Percentiles rank a stretch among this genome's conserved stretches.
Conservation (phyloP, 768 basidiomycete species). For the Boletus insuetus region DNA sequence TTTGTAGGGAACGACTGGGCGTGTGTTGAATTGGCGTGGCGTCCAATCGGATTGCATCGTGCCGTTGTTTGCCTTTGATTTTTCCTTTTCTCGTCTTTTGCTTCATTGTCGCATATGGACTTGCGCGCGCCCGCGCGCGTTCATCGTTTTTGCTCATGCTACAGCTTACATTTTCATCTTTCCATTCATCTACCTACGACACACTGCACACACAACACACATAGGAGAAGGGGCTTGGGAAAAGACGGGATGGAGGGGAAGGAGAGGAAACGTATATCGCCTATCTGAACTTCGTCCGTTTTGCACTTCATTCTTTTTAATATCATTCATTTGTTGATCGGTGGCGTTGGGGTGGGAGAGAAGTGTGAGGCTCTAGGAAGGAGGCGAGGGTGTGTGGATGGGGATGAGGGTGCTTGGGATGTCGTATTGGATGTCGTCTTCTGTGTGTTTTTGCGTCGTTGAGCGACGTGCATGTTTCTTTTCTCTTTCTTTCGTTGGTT, state of each 20-base stretch:
- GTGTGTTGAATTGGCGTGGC: constrained; percentile 15
- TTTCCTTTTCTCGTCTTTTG: not conserved
- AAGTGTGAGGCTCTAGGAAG: not conserved
- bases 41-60: not conserved
- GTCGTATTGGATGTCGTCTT: no score
- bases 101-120: constrained; percentile 13
- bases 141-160: constrained; percentile 10
- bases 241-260: not conserved
- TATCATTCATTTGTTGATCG: constrained; percentile 25
- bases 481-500: no score
- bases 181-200: constrained; percentile 5
- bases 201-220: not conserved
- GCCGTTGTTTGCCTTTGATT: not conserved
- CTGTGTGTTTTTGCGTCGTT: constrained; percentile 1
- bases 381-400: no score
- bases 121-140: constrained; percentile 2
- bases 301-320: constrained; percentile 28
- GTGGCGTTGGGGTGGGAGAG: not conserved
- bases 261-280: constrained; percentile 9
- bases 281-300: not conserved
- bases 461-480: constrained; percentile 4
- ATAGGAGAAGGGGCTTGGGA: not conserved
- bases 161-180: constrained; percentile 9
- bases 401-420: no score
- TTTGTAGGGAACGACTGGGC: constrained; percentile 53